Evolutionary conservation across 2,329 filamentous ascomycete genomes (phyloP), one percentile per base, ranked within the genome.

Genomic region (Periconia sp.): DNA sequence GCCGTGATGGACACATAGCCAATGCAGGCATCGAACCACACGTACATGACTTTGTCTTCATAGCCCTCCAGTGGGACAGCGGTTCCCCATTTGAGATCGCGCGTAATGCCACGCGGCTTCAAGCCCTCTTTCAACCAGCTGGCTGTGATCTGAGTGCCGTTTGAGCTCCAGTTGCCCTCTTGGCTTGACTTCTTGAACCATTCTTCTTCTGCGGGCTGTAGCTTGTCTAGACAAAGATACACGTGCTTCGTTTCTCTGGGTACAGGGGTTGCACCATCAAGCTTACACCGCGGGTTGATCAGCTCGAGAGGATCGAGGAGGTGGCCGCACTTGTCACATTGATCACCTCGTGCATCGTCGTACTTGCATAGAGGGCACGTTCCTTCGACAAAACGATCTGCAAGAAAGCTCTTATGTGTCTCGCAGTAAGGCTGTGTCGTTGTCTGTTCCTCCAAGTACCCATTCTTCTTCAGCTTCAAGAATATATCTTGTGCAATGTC

Each of bases 1-100:
- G 89, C 89, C 1, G 92, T 96, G 57, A 96, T 96, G 2, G 90
- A 95, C n/a, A 91, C 86, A 68, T 96, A 96, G 15, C 92, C 92
- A 62, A 96, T 94, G 71, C 89, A 94, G 40, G 89, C 89, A 67
- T 95, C 89, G 66, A 96, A 90, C 90, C 87, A 89, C 47, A 96
- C 91, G 64, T 96, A 96, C 54, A 96, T 84, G 49, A 96, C 92
- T 76, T 89, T 89, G 52, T 86, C 78, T 52, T 86, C 82, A 59
- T 85, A 88, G 10, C 79, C 83, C 21, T 78, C 70, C 3, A 82
- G 62, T 19, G 81, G 81, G 10, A 84, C 80, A 2, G 80, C 77
- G 6, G 82, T 83, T 63, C 92, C 92, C 92, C 92, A 96, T 68
- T 88, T 92, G 47, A 96, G 77, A 75, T 97, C 92, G 30, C 92